phyloP scores from a whole-genome alignment of 345 rosid genomes.

The Pistacia integerrima region DNA sequence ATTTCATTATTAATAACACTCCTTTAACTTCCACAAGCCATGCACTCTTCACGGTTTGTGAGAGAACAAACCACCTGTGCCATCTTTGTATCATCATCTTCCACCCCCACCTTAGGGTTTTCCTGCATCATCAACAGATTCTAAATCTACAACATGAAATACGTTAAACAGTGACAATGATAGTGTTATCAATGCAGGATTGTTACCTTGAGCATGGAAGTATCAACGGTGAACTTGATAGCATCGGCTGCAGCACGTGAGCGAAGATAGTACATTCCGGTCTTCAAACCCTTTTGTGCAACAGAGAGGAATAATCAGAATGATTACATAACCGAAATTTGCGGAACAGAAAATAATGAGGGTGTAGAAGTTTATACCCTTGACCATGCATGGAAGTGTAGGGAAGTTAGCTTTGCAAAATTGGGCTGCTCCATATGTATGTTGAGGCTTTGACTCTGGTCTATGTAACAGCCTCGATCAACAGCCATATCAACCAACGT shows the following conservation, averaged over 20 bases:
- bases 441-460: slow-evolving; percentile 92
- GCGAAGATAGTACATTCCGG: slow-evolving; percentile 85
- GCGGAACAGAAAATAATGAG: background rate
- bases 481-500: slow-evolving; percentile 83
- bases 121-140: slow-evolving; percentile 34
- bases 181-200: background rate
- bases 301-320: background rate
- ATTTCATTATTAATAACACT: background rate
- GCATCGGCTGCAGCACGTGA: slow-evolving; percentile 93
- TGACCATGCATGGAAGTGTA: slow-evolving; percentile 82
- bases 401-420: slow-evolving; percentile 71
- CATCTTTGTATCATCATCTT: slow-evolving; percentile 53
- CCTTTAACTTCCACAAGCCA: slow-evolving; percentile 76
- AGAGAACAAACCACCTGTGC: slow-evolving; percentile 93
- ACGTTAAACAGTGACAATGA: background rate
- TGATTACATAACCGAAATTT: background rate
- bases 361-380: slow-evolving; percentile 45
- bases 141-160: background rate
- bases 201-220: slow-evolving; percentile 60
- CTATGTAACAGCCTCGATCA: slow-evolving; percentile 86
- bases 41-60: slow-evolving; percentile 80
- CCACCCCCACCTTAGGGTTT: slow-evolving; percentile 31
- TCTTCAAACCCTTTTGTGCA: slow-evolving; percentile 65
- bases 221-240: slow-evolving; percentile 87
- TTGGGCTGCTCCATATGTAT: slow-evolving; percentile 85